Base-by-base conservation (phyloP, 1,284 basidiomycete genomes). In the Ganoderma lucidum region DNA sequence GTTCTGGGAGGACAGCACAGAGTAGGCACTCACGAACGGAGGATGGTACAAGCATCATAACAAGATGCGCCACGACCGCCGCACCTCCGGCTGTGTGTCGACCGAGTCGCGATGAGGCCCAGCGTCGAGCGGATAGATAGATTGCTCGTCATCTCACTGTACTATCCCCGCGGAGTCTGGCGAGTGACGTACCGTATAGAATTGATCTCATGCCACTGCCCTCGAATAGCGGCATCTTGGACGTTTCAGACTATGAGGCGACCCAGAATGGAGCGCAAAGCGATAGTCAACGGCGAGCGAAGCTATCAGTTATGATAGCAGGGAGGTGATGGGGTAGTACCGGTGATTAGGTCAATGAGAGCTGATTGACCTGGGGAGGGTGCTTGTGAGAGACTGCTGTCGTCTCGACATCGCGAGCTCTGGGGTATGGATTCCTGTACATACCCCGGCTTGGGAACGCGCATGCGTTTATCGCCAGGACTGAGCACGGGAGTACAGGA, bases 31-130 rank as follows among this genome's bases (percentile, higher is more conserved):
- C 68, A 77, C 76, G 70, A 35, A 71, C 66, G 41, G 76, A 74
- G 37, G 60, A 32, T 17, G 76, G 76, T 28, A 77, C 69, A 28
- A 74, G 64, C 64, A 62, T 65, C 62, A 66, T 71, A 15, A 73
- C 67, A 19, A 73, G 64, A 62, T 76, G 74, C 32, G 74, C 74
- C 32, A 72, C 48, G n/a, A 69, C 68, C 14, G 71, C 73, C n/a
- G 71, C 74, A 35, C 72, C 66, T 30, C 60, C 68, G 60, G 67
- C 63, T 67, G 45, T 28, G 45, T 42, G 37, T 61, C 48, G 42
- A 39, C 41, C 59, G 41, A 61, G 39, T 6, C 23, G 59, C 59
- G 41, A 61, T 30, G 19, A 14, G 15, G 30, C 19, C 9, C 53
- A 30, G 15, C 9, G 39, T 61, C 59, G 23, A 3, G 9, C 15